These are phyloP conservation scores for Phoenix dactylifera DNA, from an alignment of 176 grass and related monocot genomes.

Conservation along the genomic window DNA sequence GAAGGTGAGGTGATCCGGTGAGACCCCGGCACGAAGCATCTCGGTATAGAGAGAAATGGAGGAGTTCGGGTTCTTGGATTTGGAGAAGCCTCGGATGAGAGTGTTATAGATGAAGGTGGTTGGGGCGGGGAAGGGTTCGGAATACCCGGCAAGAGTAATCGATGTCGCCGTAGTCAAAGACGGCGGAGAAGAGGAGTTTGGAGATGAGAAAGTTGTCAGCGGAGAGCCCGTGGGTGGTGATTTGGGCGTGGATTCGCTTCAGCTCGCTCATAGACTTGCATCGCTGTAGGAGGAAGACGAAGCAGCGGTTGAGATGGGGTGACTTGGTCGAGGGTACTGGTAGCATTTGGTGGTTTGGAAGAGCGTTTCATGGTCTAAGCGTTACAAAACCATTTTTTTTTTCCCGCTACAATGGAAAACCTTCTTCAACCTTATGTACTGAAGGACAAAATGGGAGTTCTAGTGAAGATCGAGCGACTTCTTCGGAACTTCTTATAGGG, in stretches of 20 bases:
- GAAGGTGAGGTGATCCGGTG: conserved; percentile 23
- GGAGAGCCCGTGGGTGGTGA: conserved; percentile 7
- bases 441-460: too few species aligned
- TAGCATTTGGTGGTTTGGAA: too few species aligned
- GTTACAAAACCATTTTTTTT: too few species aligned
- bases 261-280: too few species aligned
- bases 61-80: conserved; percentile 9
- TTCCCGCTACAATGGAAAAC: too few species aligned
- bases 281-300: too few species aligned
- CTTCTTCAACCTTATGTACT: too few species aligned
- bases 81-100: conserved; percentile 20
- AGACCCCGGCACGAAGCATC: conserved; percentile 10
- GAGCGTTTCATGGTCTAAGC: too few species aligned
- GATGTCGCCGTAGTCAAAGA: conserved; percentile 30
- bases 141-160: conserved; percentile 25
- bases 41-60: conserved; percentile 14
- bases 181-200: conserved; percentile 29
- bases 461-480: too few species aligned
- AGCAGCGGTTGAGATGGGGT: too few species aligned
- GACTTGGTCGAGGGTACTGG: too few species aligned
- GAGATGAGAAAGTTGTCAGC: conserved; percentile 18
- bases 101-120: conserved; percentile 13
- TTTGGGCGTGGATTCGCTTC: conserved; percentile 21
- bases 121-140: neutral
- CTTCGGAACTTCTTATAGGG: too few species aligned